A percentile compares a stretch with the other conserved stretches of the same genome.
These are phyloP conservation scores for Entomortierella parvispora DNA, from an alignment of 192 early-diverging fungal species.

Conservation along the genomic window DNA sequence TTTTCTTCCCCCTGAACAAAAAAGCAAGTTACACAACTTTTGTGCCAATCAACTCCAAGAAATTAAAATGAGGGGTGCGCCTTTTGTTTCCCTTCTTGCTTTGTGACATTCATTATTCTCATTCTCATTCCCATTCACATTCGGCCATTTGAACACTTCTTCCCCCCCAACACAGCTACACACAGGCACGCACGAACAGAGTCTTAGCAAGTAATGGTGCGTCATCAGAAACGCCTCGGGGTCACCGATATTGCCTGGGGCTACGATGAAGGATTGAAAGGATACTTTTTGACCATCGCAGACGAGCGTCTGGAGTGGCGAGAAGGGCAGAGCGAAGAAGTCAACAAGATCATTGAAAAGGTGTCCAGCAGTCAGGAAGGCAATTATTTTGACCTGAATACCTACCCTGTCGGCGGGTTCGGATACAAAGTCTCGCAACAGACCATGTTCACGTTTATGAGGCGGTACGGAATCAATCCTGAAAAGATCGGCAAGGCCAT, in stretches of 20 bases:
- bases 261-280: constrained; percentile 2
- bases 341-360: constrained; percentile 9
- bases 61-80: no score
- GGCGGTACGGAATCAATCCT: constrained; percentile 20
- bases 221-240: constrained; percentile 10
- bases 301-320: constrained; percentile 20
- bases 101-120: no score
- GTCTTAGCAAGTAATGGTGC: no score
- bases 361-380: constrained; percentile 3
- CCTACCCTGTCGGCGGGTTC: constrained; percentile 16
- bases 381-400: constrained; percentile 15
- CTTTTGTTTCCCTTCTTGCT: no score
- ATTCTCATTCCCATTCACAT: no score
- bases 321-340: background rate
- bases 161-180: no score
- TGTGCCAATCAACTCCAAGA: no score
- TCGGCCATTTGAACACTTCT: no score
- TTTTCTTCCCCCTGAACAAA: no score
- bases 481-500: background rate
- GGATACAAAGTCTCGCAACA: constrained; percentile 20
- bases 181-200: no score
- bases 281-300: constrained; percentile 21
- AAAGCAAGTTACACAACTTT: no score
- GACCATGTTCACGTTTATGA: constrained; percentile 34
- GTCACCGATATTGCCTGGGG: constrained; percentile 12